phyloP scores from a whole-genome alignment of 106 monocot genomes.

The Dendrobium huoshanense region DNA sequence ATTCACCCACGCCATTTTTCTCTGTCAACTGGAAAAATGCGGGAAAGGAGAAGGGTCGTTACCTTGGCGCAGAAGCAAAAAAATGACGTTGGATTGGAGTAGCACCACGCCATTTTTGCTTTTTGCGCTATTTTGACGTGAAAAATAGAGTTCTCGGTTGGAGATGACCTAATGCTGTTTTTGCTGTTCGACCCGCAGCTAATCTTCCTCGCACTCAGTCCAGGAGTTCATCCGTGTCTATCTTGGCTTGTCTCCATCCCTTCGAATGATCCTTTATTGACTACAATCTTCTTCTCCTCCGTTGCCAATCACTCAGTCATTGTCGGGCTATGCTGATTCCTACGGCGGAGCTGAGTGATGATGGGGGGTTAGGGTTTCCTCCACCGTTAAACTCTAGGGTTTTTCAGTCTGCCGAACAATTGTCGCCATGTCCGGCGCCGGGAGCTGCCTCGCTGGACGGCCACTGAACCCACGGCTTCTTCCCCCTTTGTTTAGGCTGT shows the following conservation, averaged over 20 bases:
- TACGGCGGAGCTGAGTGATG: neutral
- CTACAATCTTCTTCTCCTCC: neutral
- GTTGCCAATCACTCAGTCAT: neutral
- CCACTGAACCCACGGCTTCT: neutral
- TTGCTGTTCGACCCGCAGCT: neutral
- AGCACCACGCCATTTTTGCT: too few relatives aligned
- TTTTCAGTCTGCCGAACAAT: neutral
- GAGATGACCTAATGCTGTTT: conserved; percentile 2
- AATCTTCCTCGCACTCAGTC: neutral
- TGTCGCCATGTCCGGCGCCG: neutral
- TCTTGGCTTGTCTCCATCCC: neutral
- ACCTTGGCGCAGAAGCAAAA: too few relatives aligned
- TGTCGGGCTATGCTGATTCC: neutral
- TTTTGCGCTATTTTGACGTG: too few relatives aligned
- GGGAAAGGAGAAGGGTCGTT: too few relatives aligned
- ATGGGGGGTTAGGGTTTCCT: conserved; percentile 9
- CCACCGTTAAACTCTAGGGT: neutral
- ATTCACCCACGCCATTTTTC: too few relatives aligned
- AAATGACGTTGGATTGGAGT: too few relatives aligned
- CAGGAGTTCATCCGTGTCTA: neutral
- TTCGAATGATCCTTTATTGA: neutral
- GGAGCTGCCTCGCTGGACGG: neutral
- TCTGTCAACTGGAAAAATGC: too few relatives aligned
- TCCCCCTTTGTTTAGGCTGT: neutral
- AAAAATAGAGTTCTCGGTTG: too few relatives aligned